Percentiles rank a stretch among this genome's conserved stretches.
phyloP scores from a whole-genome alignment of 768 basidiomycete genomes.

The Lentinula boryana region DNA sequence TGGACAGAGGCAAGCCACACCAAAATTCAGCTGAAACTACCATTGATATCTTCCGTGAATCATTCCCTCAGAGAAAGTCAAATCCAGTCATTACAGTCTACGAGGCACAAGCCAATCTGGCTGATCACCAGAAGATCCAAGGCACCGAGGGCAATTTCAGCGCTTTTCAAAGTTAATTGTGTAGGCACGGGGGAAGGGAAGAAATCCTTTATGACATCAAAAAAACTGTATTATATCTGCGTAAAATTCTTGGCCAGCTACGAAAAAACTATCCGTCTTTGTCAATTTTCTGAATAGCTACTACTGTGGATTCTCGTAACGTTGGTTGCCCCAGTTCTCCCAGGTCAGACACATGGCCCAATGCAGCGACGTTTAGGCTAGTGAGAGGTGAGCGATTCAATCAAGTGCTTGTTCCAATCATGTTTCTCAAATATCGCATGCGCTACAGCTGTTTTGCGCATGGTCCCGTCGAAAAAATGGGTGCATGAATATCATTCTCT shows the following conservation, averaged over 20 bases:
- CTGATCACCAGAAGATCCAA: slow-evolving; percentile 83
- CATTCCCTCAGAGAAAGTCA: slow-evolving; percentile 52
- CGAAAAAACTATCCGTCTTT: too few species aligned
- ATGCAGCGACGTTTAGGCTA: not conserved
- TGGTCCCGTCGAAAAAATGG: not conserved
- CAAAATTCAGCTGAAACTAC: not conserved
- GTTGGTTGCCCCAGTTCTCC: too few species aligned
- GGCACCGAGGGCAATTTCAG: slow-evolving; percentile 63
- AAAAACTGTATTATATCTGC: too few species aligned
- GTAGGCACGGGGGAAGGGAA: not conserved
- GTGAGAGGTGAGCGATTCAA: not conserved
- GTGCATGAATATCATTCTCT: too few species aligned
- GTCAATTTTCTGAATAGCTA: too few species aligned
- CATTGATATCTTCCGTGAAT: not conserved
- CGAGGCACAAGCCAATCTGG: slow-evolving; percentile 80
- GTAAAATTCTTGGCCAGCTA: too few species aligned
- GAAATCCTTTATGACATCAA: not conserved
- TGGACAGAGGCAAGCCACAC: slow-evolving; percentile 61
- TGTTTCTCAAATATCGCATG: not conserved
- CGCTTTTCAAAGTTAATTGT: slow-evolving; percentile 24
- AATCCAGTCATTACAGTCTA: slow-evolving; percentile 83
- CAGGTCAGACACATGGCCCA: too few species aligned
- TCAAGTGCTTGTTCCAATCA: not conserved
- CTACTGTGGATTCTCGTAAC: too few species aligned
- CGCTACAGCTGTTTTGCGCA: not conserved